These are phyloP conservation scores for Dendrothele bispora DNA, from an alignment of 768 basidiomycete genomes.

Conservation along the genomic window DNA sequence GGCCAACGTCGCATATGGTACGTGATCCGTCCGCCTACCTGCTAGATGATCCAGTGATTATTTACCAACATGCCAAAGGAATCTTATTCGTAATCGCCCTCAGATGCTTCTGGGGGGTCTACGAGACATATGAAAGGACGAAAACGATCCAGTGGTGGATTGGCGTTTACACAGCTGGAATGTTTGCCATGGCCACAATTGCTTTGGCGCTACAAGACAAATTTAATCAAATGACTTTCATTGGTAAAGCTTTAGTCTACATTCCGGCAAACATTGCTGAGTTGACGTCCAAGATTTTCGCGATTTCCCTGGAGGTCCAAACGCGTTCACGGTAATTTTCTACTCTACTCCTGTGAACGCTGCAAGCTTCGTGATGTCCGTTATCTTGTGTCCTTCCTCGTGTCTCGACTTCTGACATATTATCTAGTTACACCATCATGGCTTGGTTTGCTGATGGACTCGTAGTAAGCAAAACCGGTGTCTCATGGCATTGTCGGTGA, in stretches of 20 bases:
- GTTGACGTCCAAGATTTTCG: too few relatives aligned
- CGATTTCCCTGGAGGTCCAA: slow-evolving; percentile 10
- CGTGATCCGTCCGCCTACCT: not conserved
- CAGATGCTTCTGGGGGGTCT: not conserved
- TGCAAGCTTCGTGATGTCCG: slow-evolving; percentile 18
- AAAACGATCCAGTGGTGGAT: slow-evolving; percentile 8
- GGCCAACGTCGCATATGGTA: slow-evolving; percentile 20
- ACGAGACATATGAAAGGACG: not conserved
- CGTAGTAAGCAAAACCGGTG: too few relatives aligned
- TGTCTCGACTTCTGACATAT: not conserved
- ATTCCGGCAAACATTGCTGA: too few relatives aligned
- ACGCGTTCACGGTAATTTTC: slow-evolving; percentile 15
- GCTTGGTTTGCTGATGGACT: slow-evolving; percentile 27
- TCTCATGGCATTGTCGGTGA: too few relatives aligned
- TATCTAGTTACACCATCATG: slow-evolving; percentile 23
- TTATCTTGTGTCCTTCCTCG: not conserved
- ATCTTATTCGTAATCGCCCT: slow-evolving; percentile 16
- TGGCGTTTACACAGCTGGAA: slow-evolving; percentile 21
- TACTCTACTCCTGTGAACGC: slow-evolving; percentile 19
- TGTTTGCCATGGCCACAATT: slow-evolving; percentile 26
- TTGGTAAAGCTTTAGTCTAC: too few relatives aligned
- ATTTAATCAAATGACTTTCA: slow-evolving; percentile 31
- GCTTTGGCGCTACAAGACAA: slow-evolving; percentile 21
- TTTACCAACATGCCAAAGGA: slow-evolving; percentile 11
- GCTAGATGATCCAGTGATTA: not conserved